Conservation (phyloP, 495 filamentous ascomycete species). For the Halenospora varia region DNA sequence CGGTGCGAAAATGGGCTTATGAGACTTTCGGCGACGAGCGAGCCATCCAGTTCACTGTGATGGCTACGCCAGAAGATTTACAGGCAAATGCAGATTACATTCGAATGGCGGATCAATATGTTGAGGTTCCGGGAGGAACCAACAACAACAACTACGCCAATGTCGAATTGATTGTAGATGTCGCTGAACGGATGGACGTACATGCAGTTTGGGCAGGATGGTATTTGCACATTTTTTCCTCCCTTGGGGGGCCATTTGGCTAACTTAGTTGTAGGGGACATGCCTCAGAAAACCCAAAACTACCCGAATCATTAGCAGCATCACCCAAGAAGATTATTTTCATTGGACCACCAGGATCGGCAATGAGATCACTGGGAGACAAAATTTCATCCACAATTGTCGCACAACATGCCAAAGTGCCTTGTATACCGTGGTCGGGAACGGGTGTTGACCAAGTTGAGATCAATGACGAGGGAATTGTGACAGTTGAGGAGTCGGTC, state of each 20-base stretch:
- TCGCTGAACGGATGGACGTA: constrained; percentile 97
- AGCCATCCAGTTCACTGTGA: constrained; percentile 98
- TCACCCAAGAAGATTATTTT: constrained; percentile 98
- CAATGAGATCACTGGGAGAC: constrained; percentile 98
- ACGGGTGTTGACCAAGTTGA: constrained; percentile 79
- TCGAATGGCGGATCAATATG: constrained; percentile 98
- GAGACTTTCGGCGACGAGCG: constrained; percentile 97
- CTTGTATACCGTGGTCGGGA: constrained; percentile 98
- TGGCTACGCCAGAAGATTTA: constrained; percentile 99
- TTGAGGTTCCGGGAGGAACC: constrained; percentile 97
- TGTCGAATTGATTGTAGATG: constrained; percentile 97
- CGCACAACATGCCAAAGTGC: constrained; percentile 93
- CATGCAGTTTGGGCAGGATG: constrained; percentile 99
- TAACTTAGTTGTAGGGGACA: constrained; percentile 65
- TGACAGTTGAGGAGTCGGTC: constrained; percentile 81
- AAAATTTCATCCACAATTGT: constrained; percentile 99
- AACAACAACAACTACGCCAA: constrained; percentile 99
- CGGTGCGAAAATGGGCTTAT: constrained; percentile 99
- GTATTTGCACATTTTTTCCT: constrained; percentile 46
- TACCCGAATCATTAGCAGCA: constrained; percentile 91
- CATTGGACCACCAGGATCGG: constrained; percentile 95
- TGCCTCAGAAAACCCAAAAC: constrained; percentile 96
- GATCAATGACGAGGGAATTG: constrained; percentile 78
- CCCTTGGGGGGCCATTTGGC: no score
- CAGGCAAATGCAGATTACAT: constrained; percentile 98